A percentile compares a stretch with the other conserved stretches of the same genome.
Conservation (phyloP, 2,329 filamentous ascomycete species). For the Exophiala mesophila region DNA sequence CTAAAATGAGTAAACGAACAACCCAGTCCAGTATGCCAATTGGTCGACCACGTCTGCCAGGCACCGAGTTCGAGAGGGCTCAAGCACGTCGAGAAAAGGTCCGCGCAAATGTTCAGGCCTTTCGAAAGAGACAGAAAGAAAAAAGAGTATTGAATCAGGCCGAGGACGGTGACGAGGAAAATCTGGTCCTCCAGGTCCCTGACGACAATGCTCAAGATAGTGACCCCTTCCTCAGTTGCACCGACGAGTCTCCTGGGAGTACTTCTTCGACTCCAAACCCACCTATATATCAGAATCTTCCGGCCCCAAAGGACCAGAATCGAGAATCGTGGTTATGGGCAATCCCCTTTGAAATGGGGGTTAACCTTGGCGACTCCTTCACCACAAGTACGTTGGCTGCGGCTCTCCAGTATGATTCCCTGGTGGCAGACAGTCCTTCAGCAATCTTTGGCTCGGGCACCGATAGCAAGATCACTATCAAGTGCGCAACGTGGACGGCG, state of each 20-base stretch:
- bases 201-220: background rate
- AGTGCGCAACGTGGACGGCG: conserved; percentile 13
- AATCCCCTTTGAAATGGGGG: conserved; percentile 11
- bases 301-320: background rate
- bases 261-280: background rate
- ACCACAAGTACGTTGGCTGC: conserved; percentile 7
- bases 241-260: background rate
- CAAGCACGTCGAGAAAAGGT: conserved; percentile 20
- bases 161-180: background rate
- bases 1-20: no score
- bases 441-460: conserved; percentile 1
- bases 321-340: conserved; percentile 14
- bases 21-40: conserved; percentile 18
- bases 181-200: background rate
- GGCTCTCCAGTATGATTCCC: conserved; percentile 8
- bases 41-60: conserved; percentile 16
- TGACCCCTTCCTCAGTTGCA: background rate
- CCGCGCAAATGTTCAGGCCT: conserved; percentile 21
- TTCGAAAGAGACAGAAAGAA: conserved; percentile 18
- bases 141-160: conserved; percentile 12
- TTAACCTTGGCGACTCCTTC: conserved; percentile 7
- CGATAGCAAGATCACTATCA: conserved; percentile 10
- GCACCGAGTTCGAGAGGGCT: conserved; percentile 20
- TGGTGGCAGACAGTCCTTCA: background rate
- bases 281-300: background rate